Base-by-base conservation (phyloP, 2,329 filamentous ascomycete genomes). In the Phialophora tarda region DNA sequence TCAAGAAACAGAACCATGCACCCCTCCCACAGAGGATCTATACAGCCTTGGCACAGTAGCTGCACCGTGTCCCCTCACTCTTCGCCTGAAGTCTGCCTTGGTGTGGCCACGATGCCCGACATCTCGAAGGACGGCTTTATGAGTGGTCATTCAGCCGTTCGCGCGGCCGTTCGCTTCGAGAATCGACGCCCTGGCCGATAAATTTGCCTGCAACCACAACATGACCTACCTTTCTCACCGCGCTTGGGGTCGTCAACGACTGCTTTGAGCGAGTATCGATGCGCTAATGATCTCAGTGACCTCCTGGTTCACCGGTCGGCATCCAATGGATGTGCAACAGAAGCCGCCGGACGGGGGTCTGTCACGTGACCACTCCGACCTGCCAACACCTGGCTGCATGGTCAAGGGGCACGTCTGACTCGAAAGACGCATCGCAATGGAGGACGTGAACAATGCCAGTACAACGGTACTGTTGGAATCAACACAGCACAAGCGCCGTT, bases 141-240 rank as follows among this genome's bases (percentile, higher is more conserved):
- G 44, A 47, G 26, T 14, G 50, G 60, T 62, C 60, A 34, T 51
- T 50, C 11, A 62, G 51, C 34, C 53, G 24, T 62, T 50, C 48
- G 21, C 28, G 34, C 48, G 50, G 59, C 48, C 8, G 26, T 47
- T 47, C 32, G 14, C 47, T 48, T 61, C 47, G 21, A 26, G 50
- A 47, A 56, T 30, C 59, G 34, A 48, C 38, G 11, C 28, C 34
- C 10, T 21, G 47, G 34, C 24, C 24, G 60, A 30, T 26, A 62
- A 24, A 41, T 47, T 56, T 54, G 38, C 23, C 51, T 62, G 60
- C 60, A 34, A 62, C 60, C 60, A 12, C 34, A 34, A 62, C 28
- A 12, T 14, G 51, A 32, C 51, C 60, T 48, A 10, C 30, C 53
- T 56, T n/a, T 34, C 51, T 32, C 60, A 14, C 32, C 55, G 34